phyloP scores from a whole-genome alignment of 73 alveolate genomes.

The Urostyla sp. region DNA sequence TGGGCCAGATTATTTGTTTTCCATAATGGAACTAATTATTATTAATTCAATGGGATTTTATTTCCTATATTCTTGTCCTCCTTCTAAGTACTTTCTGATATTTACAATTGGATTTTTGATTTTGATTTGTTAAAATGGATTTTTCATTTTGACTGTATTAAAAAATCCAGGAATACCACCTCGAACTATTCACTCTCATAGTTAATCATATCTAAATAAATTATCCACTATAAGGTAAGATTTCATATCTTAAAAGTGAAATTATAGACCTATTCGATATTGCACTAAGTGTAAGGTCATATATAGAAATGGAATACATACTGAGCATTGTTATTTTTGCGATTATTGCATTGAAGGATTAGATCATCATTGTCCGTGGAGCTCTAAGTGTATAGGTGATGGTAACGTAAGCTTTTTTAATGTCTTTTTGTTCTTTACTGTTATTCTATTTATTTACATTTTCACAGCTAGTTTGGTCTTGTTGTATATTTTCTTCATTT shows the following conservation, averaged over 20 bases:
- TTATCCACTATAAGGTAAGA: constrained; percentile 31
- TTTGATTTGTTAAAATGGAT: not conserved
- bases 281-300: constrained; percentile 46
- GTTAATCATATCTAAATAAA: constrained; percentile 21
- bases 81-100: not conserved
- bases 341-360: constrained; percentile 89
- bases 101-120: constrained; percentile 4
- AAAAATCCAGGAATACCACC: constrained; percentile 35
- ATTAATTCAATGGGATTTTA: constrained; percentile 8
- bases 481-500: not conserved
- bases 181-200: not conserved
- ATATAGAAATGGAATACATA: constrained; percentile 62
- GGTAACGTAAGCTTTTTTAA: constrained; percentile 79
- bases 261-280: constrained; percentile 15
- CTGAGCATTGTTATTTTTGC: constrained; percentile 92
- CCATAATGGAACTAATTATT: not conserved
- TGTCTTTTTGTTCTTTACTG: constrained; percentile 66
- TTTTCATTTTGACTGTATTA: not conserved
- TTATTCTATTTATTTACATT: constrained; percentile 19
- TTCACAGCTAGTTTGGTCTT: constrained; percentile 37
- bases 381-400: constrained; percentile 91
- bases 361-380: constrained; percentile 98
- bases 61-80: constrained; percentile 16
- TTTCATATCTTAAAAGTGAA: not conserved
- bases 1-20: constrained; percentile 50